Evolutionary conservation across 345 rosid genomes (phyloP).

Genomic region (Adansonia digitata): DNA sequence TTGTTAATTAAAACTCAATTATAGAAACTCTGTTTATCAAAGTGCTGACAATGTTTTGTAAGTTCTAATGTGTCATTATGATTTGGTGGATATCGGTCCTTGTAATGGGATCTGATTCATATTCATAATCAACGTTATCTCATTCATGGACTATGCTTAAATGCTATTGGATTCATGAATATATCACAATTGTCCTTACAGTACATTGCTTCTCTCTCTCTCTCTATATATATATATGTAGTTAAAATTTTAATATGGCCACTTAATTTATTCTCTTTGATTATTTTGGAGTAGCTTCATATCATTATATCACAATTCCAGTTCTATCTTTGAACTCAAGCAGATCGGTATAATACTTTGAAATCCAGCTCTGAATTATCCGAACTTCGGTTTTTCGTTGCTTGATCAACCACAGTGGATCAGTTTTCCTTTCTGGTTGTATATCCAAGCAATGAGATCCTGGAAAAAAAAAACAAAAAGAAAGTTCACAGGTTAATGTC

Average conservation of each 20-base stretch:
- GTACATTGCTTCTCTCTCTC: neutral
- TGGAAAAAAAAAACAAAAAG: neutral
- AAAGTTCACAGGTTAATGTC: neutral
- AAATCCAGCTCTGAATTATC: conserved; percentile 39
- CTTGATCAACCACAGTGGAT: conserved; percentile 37
- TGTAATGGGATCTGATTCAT: neutral
- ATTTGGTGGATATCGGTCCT: conserved; percentile 7
- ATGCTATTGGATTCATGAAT: neutral
- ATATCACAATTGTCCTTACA: neutral
- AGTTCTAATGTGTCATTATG: neutral
- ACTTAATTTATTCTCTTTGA: neutral
- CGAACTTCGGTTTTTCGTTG: conserved; percentile 30
- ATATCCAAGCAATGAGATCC: conserved; percentile 52
- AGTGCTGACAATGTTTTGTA: conserved; percentile 6
- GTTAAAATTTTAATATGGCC: neutral
- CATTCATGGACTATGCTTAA: neutral
- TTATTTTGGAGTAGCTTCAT: neutral
- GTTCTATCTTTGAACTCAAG: conserved; percentile 6
- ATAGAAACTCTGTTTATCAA: neutral
- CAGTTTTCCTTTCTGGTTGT: conserved; percentile 9
- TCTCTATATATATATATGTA: neutral
- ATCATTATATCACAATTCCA: conserved; percentile 3
- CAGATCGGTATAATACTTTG: conserved; percentile 25
- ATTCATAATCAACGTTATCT: neutral
- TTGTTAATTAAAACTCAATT: neutral